A percentile compares a stretch with the other conserved stretches of the same genome.
phyloP scores from a whole-genome alignment of 139 green algal species.

The Closterium sp. region DNA sequence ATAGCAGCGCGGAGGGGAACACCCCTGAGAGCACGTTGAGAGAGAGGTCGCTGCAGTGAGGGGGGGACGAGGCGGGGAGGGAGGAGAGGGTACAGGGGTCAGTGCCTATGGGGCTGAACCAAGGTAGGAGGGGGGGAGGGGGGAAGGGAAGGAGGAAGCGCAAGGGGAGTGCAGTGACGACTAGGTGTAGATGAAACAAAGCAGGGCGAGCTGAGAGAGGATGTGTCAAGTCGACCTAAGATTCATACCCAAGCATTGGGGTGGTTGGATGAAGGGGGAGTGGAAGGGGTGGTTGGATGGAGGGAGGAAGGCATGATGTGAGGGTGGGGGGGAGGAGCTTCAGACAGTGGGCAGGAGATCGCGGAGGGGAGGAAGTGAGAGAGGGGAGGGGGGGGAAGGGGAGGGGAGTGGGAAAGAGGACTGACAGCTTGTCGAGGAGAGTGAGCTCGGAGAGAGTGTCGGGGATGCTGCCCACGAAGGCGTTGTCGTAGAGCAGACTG shows the following conservation, averaged over 20 bases:
- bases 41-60: neutral
- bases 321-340: no score
- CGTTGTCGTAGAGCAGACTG: neutral
- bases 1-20: constrained; percentile 12
- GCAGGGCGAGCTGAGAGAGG: no score
- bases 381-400: neutral
- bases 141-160: neutral
- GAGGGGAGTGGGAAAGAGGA: neutral
- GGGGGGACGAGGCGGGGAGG: neutral
- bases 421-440: neutral
- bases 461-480: neutral
- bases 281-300: no score
- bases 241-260: no score
- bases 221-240: no score
- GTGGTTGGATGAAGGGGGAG: no score
- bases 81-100: neutral
- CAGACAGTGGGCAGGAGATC: no score
- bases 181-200: no score
- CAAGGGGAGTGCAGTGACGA: no score
- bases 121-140: neutral
- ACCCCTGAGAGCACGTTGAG: neutral
- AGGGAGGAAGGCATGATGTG: neutral
- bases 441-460: neutral
- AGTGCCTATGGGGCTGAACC: no score
- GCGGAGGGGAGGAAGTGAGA: no score